These are phyloP conservation scores for Aspergillus mulundensis DNA, from an alignment of 495 filamentous ascomycete genomes.

Conservation along the genomic window DNA sequence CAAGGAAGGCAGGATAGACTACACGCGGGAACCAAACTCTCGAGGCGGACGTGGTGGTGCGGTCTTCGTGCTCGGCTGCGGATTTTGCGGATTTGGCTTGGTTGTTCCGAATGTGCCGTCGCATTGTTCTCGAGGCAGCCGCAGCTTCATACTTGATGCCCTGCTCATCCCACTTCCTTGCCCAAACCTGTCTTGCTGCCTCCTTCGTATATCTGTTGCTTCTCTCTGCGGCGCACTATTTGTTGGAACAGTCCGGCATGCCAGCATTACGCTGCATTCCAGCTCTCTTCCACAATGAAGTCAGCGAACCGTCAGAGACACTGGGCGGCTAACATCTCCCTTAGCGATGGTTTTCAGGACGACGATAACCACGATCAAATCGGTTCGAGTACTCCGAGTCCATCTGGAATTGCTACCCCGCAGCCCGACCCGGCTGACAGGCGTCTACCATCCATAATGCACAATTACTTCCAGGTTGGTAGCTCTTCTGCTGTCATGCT, in stretches of 20 bases:
- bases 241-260: neutral
- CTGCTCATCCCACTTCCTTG: neutral
- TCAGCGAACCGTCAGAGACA: neutral
- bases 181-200: neutral
- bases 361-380: conserved; percentile 74
- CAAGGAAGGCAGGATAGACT: neutral
- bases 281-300: neutral
- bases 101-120: neutral
- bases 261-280: conserved; percentile 6
- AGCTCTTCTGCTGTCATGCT: conserved; percentile 51
- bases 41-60: conserved; percentile 1
- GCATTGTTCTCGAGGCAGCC: conserved; percentile 2
- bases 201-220: neutral
- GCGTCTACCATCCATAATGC: conserved; percentile 84
- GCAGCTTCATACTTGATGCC: neutral
- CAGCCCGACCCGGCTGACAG: conserved; percentile 87
- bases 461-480: conserved; percentile 98
- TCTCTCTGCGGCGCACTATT: conserved; percentile 1
- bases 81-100: neutral
- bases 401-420: conserved; percentile 81
- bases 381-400: conserved; percentile 71
- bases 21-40: neutral
- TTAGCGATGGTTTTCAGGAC: conserved; percentile 43
- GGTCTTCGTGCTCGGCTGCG: neutral
- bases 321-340: conserved; percentile 22